phyloP scores from a whole-genome alignment of 2,329 filamentous ascomycete species.

The Trichoderma citrinoviride region DNA sequence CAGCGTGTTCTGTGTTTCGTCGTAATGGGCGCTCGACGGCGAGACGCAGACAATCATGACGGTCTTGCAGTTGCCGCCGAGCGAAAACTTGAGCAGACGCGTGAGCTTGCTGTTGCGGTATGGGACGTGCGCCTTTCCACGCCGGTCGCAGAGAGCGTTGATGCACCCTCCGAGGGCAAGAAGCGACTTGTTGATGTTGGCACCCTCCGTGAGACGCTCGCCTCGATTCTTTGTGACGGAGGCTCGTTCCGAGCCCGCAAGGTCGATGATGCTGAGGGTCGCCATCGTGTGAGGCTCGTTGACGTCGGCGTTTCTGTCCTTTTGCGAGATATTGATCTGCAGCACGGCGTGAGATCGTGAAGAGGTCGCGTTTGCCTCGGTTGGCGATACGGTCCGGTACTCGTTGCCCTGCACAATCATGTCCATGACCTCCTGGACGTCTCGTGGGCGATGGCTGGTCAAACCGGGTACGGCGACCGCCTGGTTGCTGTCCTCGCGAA shows the following conservation, averaged over 20 bases:
- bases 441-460: conserved; percentile 84
- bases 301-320: conserved; percentile 86
- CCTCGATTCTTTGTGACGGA: conserved; percentile 96
- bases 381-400: conserved; percentile 91
- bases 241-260: conserved; percentile 92
- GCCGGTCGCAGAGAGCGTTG: conserved; percentile 91
- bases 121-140: conserved; percentile 89
- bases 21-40: conserved; percentile 92
- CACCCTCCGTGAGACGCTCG: conserved; percentile 85
- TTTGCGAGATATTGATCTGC: conserved; percentile 93
- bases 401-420: conserved; percentile 97
- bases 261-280: conserved; percentile 94
- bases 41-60: conserved; percentile 99
- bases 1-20: conserved; percentile 96
- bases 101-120: conserved; percentile 98
- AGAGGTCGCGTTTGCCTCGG: conserved; percentile 94
- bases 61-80: conserved; percentile 96
- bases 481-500: conserved; percentile 92
- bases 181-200: conserved; percentile 99
- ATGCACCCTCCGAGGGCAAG: conserved; percentile 95
- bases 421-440: conserved; percentile 97
- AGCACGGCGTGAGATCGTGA: conserved; percentile 96
- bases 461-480: conserved; percentile 87
- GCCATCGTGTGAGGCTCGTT: conserved; percentile 98
- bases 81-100: conserved; percentile 89